Evolutionary conservation across 345 rosid genomes (phyloP), one percentile per base, ranked within the genome.

Genomic region (Cochlearia excelsa): DNA sequence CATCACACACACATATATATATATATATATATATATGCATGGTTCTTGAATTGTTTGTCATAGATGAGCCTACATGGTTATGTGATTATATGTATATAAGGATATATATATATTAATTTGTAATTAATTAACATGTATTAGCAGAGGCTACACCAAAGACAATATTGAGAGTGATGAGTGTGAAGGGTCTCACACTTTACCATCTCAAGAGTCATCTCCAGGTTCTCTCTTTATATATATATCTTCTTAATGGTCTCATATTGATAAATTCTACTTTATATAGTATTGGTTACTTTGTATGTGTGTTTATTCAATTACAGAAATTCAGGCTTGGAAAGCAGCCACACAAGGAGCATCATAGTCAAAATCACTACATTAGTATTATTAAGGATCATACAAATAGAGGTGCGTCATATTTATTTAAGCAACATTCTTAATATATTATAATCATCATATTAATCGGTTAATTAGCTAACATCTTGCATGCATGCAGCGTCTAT

Each of bases 111-210:
- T 16, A 16, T 16, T 16, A 16, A 40, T 28, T 9, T 51, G 5
- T 48, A 46, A n/a, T 31, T 48, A 46, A n/a, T 31, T 16, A 16
- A 31, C 55, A 29, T 30, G 23, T 55, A 37, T 52, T 26, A 48
- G 74, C 87, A 90, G 97, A 90, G 68, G 97, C 97, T 40, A 90
- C 97, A 3, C 97, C 97, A n/a, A 90, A 90, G 79, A 86, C 95
- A 30, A 84, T 90, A 45, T 71, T 90, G 97, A 80, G 93, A 61
- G 86, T 88, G n/a, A 90, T 90, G 97, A 81, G 82, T 60, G 95
- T 87, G 59, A 87, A 85, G 66, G 97, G 93, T 35, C 79, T 90
- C 34, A 90, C 95, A 16, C 93, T 90, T 73, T 90, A 84, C 73
- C 97, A 90, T 68, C 73, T 90, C 59, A 90, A 90, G 81, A 84